Percentiles rank a stretch among this genome's conserved stretches.
phyloP scores from a whole-genome alignment of 2,329 filamentous ascomycete species.

The Ascochyta clinopodiicola region DNA sequence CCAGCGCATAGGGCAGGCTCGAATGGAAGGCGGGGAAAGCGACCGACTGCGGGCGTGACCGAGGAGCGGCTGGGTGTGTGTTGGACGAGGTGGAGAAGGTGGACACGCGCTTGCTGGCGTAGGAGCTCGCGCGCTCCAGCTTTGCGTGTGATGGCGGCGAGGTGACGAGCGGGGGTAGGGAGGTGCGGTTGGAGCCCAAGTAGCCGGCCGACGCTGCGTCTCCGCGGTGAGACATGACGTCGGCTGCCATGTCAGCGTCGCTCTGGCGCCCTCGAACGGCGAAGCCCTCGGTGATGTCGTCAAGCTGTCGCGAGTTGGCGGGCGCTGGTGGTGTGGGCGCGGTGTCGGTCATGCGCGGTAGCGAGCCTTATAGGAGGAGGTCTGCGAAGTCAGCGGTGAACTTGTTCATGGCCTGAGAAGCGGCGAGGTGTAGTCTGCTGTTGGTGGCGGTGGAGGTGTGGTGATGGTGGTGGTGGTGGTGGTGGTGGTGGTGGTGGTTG shows the following conservation, averaged over 20 bases:
- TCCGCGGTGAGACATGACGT: conserved; percentile 46
- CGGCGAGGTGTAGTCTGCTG: conserved; percentile 11
- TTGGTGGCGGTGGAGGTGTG: conserved; percentile 5
- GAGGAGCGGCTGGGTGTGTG: conserved; percentile 50
- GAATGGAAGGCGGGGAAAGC: conserved; percentile 85
- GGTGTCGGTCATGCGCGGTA: conserved; percentile 45
- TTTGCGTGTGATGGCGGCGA: conserved; percentile 58
- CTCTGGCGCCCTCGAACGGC: conserved; percentile 31
- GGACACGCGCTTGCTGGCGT: conserved; percentile 80
- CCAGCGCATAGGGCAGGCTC: conserved; percentile 83
- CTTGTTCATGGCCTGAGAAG: conserved; percentile 27
- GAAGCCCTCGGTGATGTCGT: conserved; percentile 39
- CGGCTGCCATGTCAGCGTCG: conserved; percentile 46
- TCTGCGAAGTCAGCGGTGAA: conserved; percentile 12
- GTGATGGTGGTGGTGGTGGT: not conserved
- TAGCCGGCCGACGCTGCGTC: conserved; percentile 40
- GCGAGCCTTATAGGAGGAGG: conserved; percentile 14
- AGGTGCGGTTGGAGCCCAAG: conserved; percentile 47
- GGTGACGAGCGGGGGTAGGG: conserved; percentile 59
- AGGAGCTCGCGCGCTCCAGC: conserved; percentile 70
- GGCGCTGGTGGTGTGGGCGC: conserved; percentile 22
- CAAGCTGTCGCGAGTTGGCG: conserved; percentile 37
- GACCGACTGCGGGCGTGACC: conserved; percentile 81
- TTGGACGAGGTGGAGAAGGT: conserved; percentile 78
- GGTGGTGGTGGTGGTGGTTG: conserved; percentile 6